Base-by-base conservation (phyloP, 352 stramenopile genomes). In the Peronosclerospora sorghi region DNA sequence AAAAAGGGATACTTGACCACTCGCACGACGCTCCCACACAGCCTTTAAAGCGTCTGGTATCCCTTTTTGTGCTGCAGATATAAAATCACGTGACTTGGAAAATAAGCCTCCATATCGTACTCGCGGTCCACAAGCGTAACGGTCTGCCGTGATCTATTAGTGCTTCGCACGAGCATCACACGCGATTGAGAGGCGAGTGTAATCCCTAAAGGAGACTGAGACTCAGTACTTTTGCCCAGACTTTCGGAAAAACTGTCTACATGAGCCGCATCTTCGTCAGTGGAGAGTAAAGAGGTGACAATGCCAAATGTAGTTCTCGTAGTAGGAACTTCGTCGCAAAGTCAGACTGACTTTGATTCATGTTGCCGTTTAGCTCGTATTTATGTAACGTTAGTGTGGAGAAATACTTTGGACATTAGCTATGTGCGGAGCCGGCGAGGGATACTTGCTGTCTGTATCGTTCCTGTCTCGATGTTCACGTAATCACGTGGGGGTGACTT, bases 1-100 rank as follows among this genome's bases (percentile, higher is more conserved):
- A 64, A 54, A 45, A 79, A 87, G 18, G 71, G 59, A 48, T 85
- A 87, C 52, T 75, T 71, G 19, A 63, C 62, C 18, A 87, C 45
- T 23, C 69, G 54, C 5, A 86, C 36, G 14, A 78, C 48, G 48
- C 59, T 79, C 13, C 74, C 74, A 1, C 61, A 54, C 2, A 86
- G 55, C 0, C 48, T n/a, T 12, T 57, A 41, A 24, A 86, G 38
- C 32, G 53, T 68, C 36, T 66, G 34, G 45, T 61, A 73, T 18
- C 51, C 35, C 12, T 42, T 23, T 32, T 59, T 51, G 18, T 52
- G 24, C 28, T 48, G 27, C 34, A 83, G 14, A 5, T 21, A 19
- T 1, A 47, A 23, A 0, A 44, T 35, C 19, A 76, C 54, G 4
- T 45, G 35, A 5, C 38, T 37, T 1, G 71, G 54, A 3, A 86